Evolutionary conservation across 106 monocot genomes (phyloP), one percentile per base, ranked within the genome.

Genomic region (Dendrobium officinale): DNA sequence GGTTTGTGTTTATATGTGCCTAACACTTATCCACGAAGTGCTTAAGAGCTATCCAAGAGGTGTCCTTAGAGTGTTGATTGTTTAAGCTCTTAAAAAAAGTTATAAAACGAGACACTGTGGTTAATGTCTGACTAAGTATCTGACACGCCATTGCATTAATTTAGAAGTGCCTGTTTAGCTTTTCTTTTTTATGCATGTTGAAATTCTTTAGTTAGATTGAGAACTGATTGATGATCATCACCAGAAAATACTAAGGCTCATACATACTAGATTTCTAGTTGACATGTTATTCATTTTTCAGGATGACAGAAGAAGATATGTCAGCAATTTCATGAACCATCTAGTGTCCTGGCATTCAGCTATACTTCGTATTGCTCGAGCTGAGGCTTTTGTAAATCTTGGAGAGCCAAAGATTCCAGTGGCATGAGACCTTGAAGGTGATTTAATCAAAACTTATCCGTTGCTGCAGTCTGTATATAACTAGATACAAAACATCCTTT

Each of bases 361-460:
- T 19, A 87, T 92, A 55, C 83, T 84, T 6, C 88, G 92, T 20
- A 90, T 96, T 83, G 79, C 77, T 41, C 90, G 90, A 67, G 96
- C 93, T 31, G 92, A 93, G 83, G 87, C 96, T 83, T 96, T 96
- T 82, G 92, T 94, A 55, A 96, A 96, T 80, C 92, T 96, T 49
- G 96, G 96, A 20, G 96, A 96, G 79, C 96, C 96, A 19, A 94
- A 92, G 80, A 89, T 94, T 73, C 96, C 96, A 37, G 93, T 90
- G 75, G 93, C 92, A 47, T 93, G 43, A 75, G 43, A 75, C 5
- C 18, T 16, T 43, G 20, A 22, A 44, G 43, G 42, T 72, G 17
- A 24, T 66, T 66, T 26, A 24, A 51, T 51, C 51, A 51, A 51
- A 51, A 51, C 13, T 13, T 51, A 2, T 13, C 2, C 10, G 51